A percentile compares a stretch with the other conserved stretches of the same genome.
Evolutionary conservation across 2,329 filamentous ascomycete species (phyloP).

Genomic region (Fusarium nisikadoi): DNA sequence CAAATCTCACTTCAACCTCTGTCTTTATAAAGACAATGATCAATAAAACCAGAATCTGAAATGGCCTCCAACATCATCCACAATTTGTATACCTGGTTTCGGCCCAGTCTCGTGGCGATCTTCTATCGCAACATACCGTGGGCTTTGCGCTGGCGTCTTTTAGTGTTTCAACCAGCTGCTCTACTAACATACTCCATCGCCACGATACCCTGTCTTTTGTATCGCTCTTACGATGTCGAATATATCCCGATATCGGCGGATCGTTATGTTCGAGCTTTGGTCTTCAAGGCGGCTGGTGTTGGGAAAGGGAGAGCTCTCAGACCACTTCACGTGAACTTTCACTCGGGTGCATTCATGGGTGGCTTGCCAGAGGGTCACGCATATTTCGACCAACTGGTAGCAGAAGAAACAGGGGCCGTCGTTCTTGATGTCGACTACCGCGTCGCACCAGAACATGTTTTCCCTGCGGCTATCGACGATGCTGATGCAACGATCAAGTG

Average conservation of each 20-base stretch:
- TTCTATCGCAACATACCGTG: conserved; percentile 52
- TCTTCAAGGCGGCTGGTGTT: conserved; percentile 47
- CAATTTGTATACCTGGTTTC: conserved; percentile 37
- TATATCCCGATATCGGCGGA: conserved; percentile 47
- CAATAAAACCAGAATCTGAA: rapidly evolving
- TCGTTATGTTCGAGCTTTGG: conserved; percentile 46
- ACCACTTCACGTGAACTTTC: conserved; percentile 58
- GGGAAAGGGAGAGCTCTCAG: conserved; percentile 40
- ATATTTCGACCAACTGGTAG: conserved; percentile 49
- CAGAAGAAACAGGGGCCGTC: conserved; percentile 54
- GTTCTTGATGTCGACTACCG: conserved; percentile 63
- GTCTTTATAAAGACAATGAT: rapidly evolving
- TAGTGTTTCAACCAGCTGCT: conserved; percentile 55
- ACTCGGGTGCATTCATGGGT: conserved; percentile 57
- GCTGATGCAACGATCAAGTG: conserved; percentile 56
- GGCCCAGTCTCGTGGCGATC: conserved; percentile 49
- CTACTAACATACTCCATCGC: conserved; percentile 52
- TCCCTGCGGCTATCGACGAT: conserved; percentile 60
- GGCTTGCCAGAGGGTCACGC: conserved; percentile 54
- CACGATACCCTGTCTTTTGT: conserved; percentile 51
- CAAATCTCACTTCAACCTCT: neutral
- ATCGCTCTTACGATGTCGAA: conserved; percentile 48
- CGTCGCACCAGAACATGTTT: conserved; percentile 61
- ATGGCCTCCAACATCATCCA: conserved; percentile 12
- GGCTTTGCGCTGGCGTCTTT: conserved; percentile 54